These are phyloP conservation scores for Magnolia sinica DNA, from an alignment of 164 flowering plant species.

Conservation along the genomic window DNA sequence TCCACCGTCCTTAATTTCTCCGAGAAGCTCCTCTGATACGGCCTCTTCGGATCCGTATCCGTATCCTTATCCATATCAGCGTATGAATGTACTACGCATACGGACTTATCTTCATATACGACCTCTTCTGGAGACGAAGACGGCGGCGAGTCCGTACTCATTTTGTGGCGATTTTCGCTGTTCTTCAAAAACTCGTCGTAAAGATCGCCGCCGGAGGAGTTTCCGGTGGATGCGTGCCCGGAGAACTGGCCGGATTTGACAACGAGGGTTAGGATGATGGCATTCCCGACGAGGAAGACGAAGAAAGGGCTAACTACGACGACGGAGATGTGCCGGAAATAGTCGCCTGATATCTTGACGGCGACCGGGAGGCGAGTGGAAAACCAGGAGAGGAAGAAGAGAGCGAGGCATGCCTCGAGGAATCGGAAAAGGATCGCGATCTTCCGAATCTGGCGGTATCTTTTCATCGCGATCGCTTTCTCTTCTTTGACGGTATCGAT, in stretches of 20 bases:
- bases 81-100: slow-evolving; percentile 6
- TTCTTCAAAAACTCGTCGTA: slow-evolving; percentile 41
- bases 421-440: slow-evolving; percentile 43
- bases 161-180: slow-evolving; percentile 10
- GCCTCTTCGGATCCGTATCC: not conserved
- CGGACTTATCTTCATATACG: slow-evolving; percentile 25
- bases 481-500: slow-evolving; percentile 36
- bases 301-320: slow-evolving; percentile 41
- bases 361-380: slow-evolving; percentile 38
- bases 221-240: not conserved
- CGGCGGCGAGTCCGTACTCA: not conserved
- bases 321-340: slow-evolving; percentile 28
- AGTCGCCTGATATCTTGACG: slow-evolving; percentile 33
- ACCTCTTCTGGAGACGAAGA: slow-evolving; percentile 10
- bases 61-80: not conserved
- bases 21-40: slow-evolving; percentile 37
- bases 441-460: slow-evolving; percentile 32
- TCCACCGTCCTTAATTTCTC: slow-evolving; percentile 24
- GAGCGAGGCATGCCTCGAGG: slow-evolving; percentile 38
- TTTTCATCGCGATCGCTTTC: slow-evolving; percentile 39
- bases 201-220: slow-evolving; percentile 16
- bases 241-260: slow-evolving; percentile 46
- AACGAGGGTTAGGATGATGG: slow-evolving; percentile 41
- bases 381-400: slow-evolving; percentile 44
- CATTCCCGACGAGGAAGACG: slow-evolving; percentile 63